phyloP scores from a whole-genome alignment of 352 stramenopile genomes.

The Phytopythium montanum region DNA sequence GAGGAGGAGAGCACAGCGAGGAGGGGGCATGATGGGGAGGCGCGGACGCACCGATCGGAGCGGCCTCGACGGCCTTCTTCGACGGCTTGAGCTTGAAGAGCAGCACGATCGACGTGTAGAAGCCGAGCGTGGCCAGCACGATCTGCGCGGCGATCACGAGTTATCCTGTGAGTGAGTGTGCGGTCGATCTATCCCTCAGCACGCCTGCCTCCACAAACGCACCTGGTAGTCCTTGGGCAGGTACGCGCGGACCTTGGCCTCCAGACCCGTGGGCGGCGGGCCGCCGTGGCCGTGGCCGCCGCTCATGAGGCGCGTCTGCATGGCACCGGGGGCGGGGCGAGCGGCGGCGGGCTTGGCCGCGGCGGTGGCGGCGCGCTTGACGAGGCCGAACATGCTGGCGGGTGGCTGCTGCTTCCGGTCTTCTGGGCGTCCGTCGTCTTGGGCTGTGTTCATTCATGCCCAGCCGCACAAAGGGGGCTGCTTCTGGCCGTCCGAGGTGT shows the following conservation, averaged over 20 bases:
- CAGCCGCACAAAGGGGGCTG: conserved; percentile 1
- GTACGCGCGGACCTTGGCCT: conserved; percentile 83
- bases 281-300: conserved; percentile 52
- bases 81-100: conserved; percentile 85
- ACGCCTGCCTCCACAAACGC: conserved; percentile 8
- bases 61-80: conserved; percentile 61
- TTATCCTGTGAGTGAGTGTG: too few species aligned
- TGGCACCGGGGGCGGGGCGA: conserved; percentile 29
- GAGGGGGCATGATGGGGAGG: not conserved
- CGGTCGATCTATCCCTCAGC: too few species aligned
- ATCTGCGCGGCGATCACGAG: conserved; percentile 25
- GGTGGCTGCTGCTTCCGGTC: conserved; percentile 2
- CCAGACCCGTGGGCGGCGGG: conserved; percentile 64
- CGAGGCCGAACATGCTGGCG: conserved; percentile 58
- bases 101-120: conserved; percentile 77
- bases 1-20: not conserved
- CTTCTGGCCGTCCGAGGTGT: too few species aligned
- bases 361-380: conserved; percentile 68
- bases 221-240: conserved; percentile 87
- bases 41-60: conserved; percentile 32
- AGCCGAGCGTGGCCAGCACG: conserved; percentile 75
- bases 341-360: conserved; percentile 35
- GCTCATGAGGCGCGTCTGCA: conserved; percentile 75
- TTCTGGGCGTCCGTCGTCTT: not conserved
- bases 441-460: conserved; percentile 1